Percentiles rank a stretch among this genome's conserved stretches.
Evolutionary conservation across 2,329 filamentous ascomycete species (phyloP).

Genomic region (Microthyrium microscopicum): DNA sequence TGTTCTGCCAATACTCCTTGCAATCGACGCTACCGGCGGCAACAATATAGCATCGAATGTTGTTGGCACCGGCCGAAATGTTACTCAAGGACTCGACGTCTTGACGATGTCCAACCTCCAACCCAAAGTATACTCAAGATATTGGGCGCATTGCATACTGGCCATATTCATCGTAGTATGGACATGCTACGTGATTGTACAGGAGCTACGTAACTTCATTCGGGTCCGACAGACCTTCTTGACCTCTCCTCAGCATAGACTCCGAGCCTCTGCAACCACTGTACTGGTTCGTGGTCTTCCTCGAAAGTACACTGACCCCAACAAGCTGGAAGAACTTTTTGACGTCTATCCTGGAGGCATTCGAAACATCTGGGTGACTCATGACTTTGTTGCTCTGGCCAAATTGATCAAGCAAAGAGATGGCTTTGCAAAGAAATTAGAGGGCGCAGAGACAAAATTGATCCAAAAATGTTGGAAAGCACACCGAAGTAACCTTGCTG

Average conservation of each 20-base stretch:
- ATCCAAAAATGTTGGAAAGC: conserved; percentile 56
- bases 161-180: conserved; percentile 64
- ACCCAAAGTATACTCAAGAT: conserved; percentile 46
- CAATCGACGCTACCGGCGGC: too few species aligned
- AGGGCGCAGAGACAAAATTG: conserved; percentile 69
- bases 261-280: conserved; percentile 86
- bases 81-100: conserved; percentile 44
- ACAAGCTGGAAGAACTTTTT: conserved; percentile 68
- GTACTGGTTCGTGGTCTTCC: conserved; percentile 87
- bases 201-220: conserved; percentile 74
- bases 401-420: conserved; percentile 70
- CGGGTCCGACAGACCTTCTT: conserved; percentile 87
- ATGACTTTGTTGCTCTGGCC: conserved; percentile 66
- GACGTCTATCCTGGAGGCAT: conserved; percentile 94
- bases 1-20: conserved; percentile 71
- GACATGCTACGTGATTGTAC: conserved; percentile 75
- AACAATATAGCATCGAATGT: conserved; percentile 60
- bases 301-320: conserved; percentile 70
- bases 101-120: conserved; percentile 83
- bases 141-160: conserved; percentile 72
- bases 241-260: conserved; percentile 83
- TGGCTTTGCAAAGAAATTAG: conserved; percentile 52
- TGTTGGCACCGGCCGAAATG: conserved; percentile 27
- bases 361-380: conserved; percentile 90
- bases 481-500: conserved; percentile 34